phyloP scores from a whole-genome alignment of 352 stramenopile genomes.

The Phytophthora megakarya region DNA sequence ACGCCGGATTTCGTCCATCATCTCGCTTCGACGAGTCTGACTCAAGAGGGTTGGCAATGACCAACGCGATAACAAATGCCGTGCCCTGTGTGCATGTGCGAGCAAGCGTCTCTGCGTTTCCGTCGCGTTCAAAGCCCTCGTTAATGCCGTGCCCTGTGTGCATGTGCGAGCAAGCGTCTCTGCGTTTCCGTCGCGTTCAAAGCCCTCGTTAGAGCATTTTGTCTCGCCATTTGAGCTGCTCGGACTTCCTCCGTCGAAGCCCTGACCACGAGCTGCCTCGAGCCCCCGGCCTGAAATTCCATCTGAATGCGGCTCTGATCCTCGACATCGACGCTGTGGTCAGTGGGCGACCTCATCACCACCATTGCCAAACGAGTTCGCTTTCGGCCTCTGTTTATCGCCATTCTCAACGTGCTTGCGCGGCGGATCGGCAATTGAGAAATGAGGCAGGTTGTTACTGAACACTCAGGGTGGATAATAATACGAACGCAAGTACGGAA shows the following conservation, averaged over 20 bases:
- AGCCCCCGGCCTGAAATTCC: slow-evolving; percentile 14
- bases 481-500: slow-evolving; percentile 7
- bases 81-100: slow-evolving; percentile 30
- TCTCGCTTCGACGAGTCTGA: slow-evolving; percentile 32
- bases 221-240: not conserved
- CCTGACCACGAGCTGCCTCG: slow-evolving; percentile 26
- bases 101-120: slow-evolving; percentile 27
- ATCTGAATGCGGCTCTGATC: slow-evolving; percentile 25
- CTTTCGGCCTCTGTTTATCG: slow-evolving; percentile 15
- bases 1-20: slow-evolving; percentile 44
- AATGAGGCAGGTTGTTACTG: slow-evolving; percentile 15
- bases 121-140: not conserved
- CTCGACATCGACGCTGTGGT: not conserved
- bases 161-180: slow-evolving; percentile 1
- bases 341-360: slow-evolving; percentile 19
- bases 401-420: slow-evolving; percentile 14
- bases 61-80: slow-evolving; percentile 27
- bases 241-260: slow-evolving; percentile 24
- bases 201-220: not conserved
- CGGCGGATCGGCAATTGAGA: slow-evolving; percentile 7
- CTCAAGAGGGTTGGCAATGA: slow-evolving; percentile 28
- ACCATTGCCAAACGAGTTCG: slow-evolving; percentile 25
- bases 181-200: slow-evolving; percentile 17
- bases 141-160: slow-evolving; percentile 28
- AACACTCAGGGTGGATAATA: not conserved